phyloP scores from a whole-genome alignment of 176 grass and related monocot species.

The Lolium perenne region DNA sequence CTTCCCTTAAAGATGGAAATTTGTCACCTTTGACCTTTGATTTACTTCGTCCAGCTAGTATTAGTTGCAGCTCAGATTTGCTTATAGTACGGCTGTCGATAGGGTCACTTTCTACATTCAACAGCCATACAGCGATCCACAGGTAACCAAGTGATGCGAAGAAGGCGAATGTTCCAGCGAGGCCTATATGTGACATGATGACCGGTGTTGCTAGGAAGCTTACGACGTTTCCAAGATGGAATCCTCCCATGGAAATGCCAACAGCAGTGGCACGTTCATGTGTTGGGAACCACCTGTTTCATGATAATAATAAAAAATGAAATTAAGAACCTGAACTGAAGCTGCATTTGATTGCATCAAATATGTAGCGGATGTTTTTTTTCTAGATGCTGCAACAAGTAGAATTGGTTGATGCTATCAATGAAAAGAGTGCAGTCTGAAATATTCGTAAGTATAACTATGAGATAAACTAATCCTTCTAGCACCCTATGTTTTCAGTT shows the following conservation, averaged over 20 bases:
- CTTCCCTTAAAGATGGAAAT: constrained; percentile 61
- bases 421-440: neutral
- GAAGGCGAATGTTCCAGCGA: constrained; percentile 72
- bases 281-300: constrained; percentile 89
- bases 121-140: constrained; percentile 73
- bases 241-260: constrained; percentile 91
- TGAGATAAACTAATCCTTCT: neutral
- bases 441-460: neutral
- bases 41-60: constrained; percentile 72
- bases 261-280: constrained; percentile 91
- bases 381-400: constrained; percentile 23
- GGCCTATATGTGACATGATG: constrained; percentile 79
- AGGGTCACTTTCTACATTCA: constrained; percentile 82
- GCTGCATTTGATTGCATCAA: neutral
- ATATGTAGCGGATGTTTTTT: constrained; percentile 11
- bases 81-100: constrained; percentile 73
- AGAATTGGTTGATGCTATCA: neutral
- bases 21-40: constrained; percentile 58
- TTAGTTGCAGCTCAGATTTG: constrained; percentile 76
- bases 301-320: constrained; percentile 34
- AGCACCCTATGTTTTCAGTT: neutral
- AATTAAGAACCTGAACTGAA: constrained; percentile 32
- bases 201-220: constrained; percentile 84
- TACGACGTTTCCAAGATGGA: constrained; percentile 98
- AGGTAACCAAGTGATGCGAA: constrained; percentile 78